These are phyloP conservation scores for Boletus smithii DNA, from an alignment of 1,284 basidiomycete species.

Conservation along the genomic window DNA sequence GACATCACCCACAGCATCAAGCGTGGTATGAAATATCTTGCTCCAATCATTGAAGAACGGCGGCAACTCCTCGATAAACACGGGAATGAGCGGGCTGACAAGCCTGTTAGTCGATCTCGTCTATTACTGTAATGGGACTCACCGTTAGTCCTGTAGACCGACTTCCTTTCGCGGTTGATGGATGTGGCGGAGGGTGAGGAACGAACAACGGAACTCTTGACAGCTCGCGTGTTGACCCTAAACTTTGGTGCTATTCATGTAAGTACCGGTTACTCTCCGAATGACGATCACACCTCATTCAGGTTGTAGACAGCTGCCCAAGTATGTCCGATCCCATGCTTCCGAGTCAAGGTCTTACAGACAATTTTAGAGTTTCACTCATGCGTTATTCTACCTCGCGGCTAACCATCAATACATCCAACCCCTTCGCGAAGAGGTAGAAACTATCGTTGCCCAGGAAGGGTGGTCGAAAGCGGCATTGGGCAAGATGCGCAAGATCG, in stretches of 20 bases:
- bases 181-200: slow-evolving; percentile 37
- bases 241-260: slow-evolving; percentile 42
- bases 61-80: slow-evolving; percentile 28
- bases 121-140: neutral
- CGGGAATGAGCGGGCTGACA: slow-evolving; percentile 37
- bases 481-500: slow-evolving; percentile 41
- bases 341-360: neutral
- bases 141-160: slow-evolving; percentile 30
- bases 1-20: slow-evolving; percentile 12
- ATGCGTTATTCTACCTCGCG: slow-evolving; percentile 38
- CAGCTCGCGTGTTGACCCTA: slow-evolving; percentile 32
- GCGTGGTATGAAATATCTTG: slow-evolving; percentile 28
- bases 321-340: slow-evolving; percentile 7
- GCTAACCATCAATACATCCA: slow-evolving; percentile 37
- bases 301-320: slow-evolving; percentile 13
- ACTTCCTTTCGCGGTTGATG: slow-evolving; percentile 45
- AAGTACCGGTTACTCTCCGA: neutral
- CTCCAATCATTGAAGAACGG: slow-evolving; percentile 40
- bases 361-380: slow-evolving; percentile 29
- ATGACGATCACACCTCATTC: neutral
- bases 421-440: slow-evolving; percentile 45
- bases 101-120: slow-evolving; percentile 32
- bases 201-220: slow-evolving; percentile 29
- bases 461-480: slow-evolving; percentile 46
- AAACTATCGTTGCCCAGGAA: slow-evolving; percentile 34